Conservation (phyloP, 352 stramenopile genomes). For the Salisapilia sapeloensis region DNA sequence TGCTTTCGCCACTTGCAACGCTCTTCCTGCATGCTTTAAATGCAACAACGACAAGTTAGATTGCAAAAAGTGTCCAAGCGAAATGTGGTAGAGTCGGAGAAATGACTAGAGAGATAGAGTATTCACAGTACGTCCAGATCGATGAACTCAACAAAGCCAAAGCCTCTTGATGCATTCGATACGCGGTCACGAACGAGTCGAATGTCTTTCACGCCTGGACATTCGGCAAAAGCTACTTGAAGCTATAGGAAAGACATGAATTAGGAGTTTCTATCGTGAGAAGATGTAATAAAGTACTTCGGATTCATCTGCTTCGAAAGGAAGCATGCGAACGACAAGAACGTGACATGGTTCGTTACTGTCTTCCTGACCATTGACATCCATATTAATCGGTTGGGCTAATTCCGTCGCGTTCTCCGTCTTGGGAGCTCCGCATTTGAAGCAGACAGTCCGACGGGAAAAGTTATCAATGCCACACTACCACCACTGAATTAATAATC, state of each 20-base stretch:
- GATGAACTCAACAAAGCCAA: conserved; percentile 66
- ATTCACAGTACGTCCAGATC: conserved; percentile 27
- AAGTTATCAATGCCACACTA: conserved; percentile 72
- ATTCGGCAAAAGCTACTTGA: conserved; percentile 49
- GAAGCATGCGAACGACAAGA: conserved; percentile 49
- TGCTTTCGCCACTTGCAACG: conserved; percentile 12
- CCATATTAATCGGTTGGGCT: conserved; percentile 7
- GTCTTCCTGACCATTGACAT: conserved; percentile 4
- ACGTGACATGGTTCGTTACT: conserved; percentile 26
- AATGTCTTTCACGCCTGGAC: conserved; percentile 47
- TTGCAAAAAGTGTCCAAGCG: conserved; percentile 1
- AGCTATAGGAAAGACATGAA: conserved; percentile 15
- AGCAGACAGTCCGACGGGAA: conserved; percentile 31
- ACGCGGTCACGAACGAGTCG: conserved; percentile 51
- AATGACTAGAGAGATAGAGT: neutral
- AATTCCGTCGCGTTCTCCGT: conserved; percentile 16
- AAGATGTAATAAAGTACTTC: conserved; percentile 15
- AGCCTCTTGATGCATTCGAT: conserved; percentile 47
- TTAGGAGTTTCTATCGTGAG: neutral
- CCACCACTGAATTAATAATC: conserved; percentile 1
- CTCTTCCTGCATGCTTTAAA: conserved; percentile 11
- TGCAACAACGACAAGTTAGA: neutral
- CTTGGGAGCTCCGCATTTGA: conserved; percentile 44
- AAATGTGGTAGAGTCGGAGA: conserved; percentile 2
- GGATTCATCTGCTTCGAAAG: conserved; percentile 51